Base-by-base conservation (phyloP, 106 monocot species). In the Narthecium ossifragum region DNA sequence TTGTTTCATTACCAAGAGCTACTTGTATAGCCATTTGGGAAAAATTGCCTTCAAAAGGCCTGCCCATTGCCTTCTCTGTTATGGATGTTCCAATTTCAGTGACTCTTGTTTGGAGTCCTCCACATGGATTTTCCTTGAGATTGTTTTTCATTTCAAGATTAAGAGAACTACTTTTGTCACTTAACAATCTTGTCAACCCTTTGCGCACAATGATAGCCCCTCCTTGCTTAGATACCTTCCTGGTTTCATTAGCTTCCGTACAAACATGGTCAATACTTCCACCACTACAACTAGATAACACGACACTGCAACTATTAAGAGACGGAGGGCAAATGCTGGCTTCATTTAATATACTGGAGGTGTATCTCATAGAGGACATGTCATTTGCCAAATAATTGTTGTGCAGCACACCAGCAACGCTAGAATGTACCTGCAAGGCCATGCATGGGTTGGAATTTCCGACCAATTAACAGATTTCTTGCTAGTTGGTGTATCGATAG, bases 271-370 rank as follows among this genome's bases (percentile, higher is more conserved):
- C 18, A 26, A 13, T 48, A 47, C 45, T 50, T 27, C 25, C 46
- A 18, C 18, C 24, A 28, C 31, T 36, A 57, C 17, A 11, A 49
- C 15, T 31, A 8, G 52, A 57, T 18, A 39, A 14, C 2, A 61
- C 34, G 34, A 0, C 21, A 21, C 14, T 46, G 28, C 25, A 8
- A 18, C 13, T 55, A 48, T 8, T 1, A 26, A 57, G 49, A 40
- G 46, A 34, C 32, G 55, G 59, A 64, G 28, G 59, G 4, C 24
- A 63, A 40, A 21, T 28, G 21, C 26, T 31, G 2, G 31, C 50
- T 67, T 51, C 26, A 29, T 51, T 58, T 62, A 58, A 55, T 40
- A 43, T 2, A 17, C 39, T 13, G 21, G 58, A 63, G 20, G 57
- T 6, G 49, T 52, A 31, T 22, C 25, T 20, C 31, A 41, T 25